A percentile compares a stretch with the other conserved stretches of the same genome.
These are phyloP conservation scores for Lolium perenne DNA, from an alignment of 176 grass and related monocot genomes.

Conservation along the genomic window DNA sequence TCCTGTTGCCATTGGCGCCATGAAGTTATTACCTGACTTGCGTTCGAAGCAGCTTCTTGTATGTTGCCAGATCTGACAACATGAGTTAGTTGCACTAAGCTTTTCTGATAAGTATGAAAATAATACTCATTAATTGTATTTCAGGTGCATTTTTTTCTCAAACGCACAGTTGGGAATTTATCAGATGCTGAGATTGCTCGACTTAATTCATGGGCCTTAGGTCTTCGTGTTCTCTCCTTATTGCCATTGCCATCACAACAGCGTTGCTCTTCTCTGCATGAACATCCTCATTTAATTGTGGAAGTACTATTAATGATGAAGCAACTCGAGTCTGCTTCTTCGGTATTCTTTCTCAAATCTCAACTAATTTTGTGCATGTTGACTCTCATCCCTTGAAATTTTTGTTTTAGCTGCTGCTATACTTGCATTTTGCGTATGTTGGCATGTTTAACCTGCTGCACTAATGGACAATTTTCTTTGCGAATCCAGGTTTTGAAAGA, in stretches of 20 bases:
- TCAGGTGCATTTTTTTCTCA: constrained; percentile 98
- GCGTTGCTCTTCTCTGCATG: constrained; percentile 90
- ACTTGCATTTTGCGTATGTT: constrained; percentile 20
- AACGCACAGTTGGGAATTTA: constrained; percentile 86
- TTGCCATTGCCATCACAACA: constrained; percentile 94
- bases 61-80: constrained; percentile 50
- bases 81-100: constrained; percentile 7
- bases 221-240: constrained; percentile 88
- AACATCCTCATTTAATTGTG: constrained; percentile 94
- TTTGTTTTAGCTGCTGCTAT: constrained; percentile 4
- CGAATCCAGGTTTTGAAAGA: constrained; percentile 87
- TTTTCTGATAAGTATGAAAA: constrained; percentile 24
- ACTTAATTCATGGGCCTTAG: constrained; percentile 96
- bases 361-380: constrained; percentile 32
- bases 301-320: constrained; percentile 99
- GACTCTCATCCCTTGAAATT: constrained; percentile 23
- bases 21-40: constrained; percentile 90
- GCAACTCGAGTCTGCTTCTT: constrained; percentile 90
- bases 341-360: constrained; percentile 59
- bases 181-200: constrained; percentile 67
- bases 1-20: constrained; percentile 96
- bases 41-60: constrained; percentile 99
- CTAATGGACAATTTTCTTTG: constrained; percentile 48
- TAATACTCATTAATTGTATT: constrained; percentile 24
- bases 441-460: constrained; percentile 27